These are phyloP conservation scores for Saturnispora saitoi DNA, from an alignment of 805 yeast genomes.

Conservation along the genomic window DNA sequence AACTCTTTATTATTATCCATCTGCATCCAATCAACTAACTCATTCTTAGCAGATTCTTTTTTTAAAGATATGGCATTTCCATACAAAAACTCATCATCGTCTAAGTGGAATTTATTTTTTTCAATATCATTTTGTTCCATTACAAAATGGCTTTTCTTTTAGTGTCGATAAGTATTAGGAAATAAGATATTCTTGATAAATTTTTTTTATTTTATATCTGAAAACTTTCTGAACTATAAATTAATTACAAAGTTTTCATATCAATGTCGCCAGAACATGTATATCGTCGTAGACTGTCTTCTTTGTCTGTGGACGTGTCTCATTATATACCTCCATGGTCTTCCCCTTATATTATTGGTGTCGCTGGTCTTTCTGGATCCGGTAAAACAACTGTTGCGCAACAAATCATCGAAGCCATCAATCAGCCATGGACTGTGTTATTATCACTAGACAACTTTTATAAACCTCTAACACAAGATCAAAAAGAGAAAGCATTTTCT, in stretches of 20 bases:
- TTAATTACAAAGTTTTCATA: not conserved
- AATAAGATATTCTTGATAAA: not conserved
- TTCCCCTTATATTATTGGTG: constrained; percentile 78
- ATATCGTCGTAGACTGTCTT: constrained; percentile 4
- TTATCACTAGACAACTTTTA: constrained; percentile 89
- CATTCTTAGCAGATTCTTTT: not conserved
- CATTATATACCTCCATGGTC: constrained; percentile 79
- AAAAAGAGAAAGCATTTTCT: constrained; percentile 53
- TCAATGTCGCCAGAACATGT: not conserved
- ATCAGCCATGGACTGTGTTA: constrained; percentile 92
- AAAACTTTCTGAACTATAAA: not conserved
- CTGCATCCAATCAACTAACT: not conserved
- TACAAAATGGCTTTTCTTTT: not conserved
- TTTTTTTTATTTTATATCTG: not conserved
- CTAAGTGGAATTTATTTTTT: too few species aligned
- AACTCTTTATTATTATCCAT: constrained; percentile 15
- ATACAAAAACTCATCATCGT: constrained; percentile 2
- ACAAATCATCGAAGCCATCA: constrained; percentile 61
- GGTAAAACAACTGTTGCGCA: constrained; percentile 93
- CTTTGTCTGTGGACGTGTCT: constrained; percentile 11
- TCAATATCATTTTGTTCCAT: not conserved
- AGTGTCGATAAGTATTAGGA: not conserved
- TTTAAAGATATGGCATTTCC: not conserved
- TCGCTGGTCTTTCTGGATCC: constrained; percentile 81
- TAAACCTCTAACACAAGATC: constrained; percentile 57